Conservation (phyloP, 345 rosid species). For the Bruguiera gymnorhiza region DNA sequence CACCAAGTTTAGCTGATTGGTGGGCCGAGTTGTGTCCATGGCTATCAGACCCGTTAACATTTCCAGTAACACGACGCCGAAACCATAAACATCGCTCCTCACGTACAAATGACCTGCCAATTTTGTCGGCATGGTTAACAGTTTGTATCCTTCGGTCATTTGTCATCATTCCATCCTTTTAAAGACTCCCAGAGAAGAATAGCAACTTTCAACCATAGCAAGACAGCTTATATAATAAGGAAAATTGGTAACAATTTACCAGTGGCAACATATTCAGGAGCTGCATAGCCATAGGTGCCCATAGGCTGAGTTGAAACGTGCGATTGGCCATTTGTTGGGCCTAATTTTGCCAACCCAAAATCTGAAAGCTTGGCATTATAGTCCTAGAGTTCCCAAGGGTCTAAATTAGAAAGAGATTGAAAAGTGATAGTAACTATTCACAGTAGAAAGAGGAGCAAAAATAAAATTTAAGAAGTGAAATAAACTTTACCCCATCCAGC, state of each 20-base stretch:
- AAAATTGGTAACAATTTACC: slow-evolving; percentile 31
- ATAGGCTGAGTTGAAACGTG: slow-evolving; percentile 67
- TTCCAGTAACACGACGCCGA: slow-evolving; percentile 78
- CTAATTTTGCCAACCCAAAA: slow-evolving; percentile 74
- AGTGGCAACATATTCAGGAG: slow-evolving; percentile 78
- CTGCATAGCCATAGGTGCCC: slow-evolving; percentile 88
- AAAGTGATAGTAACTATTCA: background rate
- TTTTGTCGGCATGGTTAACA: background rate
- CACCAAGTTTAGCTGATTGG: slow-evolving; percentile 41
- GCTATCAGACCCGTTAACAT: slow-evolving; percentile 65
- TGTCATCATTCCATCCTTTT: too few relatives aligned
- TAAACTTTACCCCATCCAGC: slow-evolving; percentile 53
- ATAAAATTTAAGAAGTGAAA: background rate
- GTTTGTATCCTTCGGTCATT: too few relatives aligned
- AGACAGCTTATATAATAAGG: too few relatives aligned
- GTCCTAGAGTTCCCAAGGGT: slow-evolving; percentile 30
- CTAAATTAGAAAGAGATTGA: background rate
- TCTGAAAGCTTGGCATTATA: slow-evolving; percentile 77
- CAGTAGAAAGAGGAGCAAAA: background rate
- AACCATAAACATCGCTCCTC: slow-evolving; percentile 81
- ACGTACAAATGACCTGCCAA: slow-evolving; percentile 71
- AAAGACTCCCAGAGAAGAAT: too few relatives aligned
- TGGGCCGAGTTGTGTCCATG: slow-evolving; percentile 54
- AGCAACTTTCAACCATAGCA: too few relatives aligned
- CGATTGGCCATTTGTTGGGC: slow-evolving; percentile 63